Conservation (phyloP, 805 yeast species). For the Metschnikowia drakensbergensis region DNA sequence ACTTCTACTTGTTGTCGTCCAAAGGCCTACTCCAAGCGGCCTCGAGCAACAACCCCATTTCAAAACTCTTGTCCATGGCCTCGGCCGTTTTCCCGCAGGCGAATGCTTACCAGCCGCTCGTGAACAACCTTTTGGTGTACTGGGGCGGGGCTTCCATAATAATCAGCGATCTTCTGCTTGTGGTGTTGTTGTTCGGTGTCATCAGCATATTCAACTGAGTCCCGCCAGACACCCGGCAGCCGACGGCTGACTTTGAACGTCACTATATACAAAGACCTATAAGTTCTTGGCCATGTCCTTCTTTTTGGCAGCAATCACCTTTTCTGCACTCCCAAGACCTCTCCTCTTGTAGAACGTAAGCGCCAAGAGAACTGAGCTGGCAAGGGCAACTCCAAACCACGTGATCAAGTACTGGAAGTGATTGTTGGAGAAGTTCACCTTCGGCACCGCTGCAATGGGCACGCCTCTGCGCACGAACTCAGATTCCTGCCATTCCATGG, state of each 20-base stretch:
- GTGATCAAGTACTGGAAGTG: slow-evolving; percentile 90
- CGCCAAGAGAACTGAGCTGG: slow-evolving; percentile 63
- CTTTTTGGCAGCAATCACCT: slow-evolving; percentile 38
- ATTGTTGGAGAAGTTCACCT: slow-evolving; percentile 77
- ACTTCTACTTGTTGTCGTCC: slow-evolving; percentile 27
- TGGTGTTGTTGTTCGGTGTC: slow-evolving; percentile 38
- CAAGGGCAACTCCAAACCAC: slow-evolving; percentile 85
- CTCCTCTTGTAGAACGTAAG: slow-evolving; percentile 30
- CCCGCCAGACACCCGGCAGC: too few relatives aligned
- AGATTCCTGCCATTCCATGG: slow-evolving; percentile 39
- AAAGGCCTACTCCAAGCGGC: slow-evolving; percentile 23
- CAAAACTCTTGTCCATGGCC: slow-evolving; percentile 30
- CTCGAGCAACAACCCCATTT: slow-evolving; percentile 25
- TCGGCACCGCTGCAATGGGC: slow-evolving; percentile 83
- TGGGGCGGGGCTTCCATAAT: slow-evolving; percentile 36
- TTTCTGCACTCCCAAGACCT: slow-evolving; percentile 35
- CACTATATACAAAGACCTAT: background rate
- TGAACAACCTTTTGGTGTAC: slow-evolving; percentile 30
- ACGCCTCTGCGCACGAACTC: slow-evolving; percentile 77
- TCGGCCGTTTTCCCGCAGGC: slow-evolving; percentile 35
- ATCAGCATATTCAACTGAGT: slow-evolving; percentile 19
- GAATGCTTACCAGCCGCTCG: slow-evolving; percentile 24
- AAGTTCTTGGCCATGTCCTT: slow-evolving; percentile 30
- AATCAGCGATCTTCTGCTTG: slow-evolving; percentile 34
- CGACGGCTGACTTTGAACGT: too few relatives aligned